phyloP scores from a whole-genome alignment of 2,329 filamentous ascomycete species.

The Trichoderma gracile region DNA sequence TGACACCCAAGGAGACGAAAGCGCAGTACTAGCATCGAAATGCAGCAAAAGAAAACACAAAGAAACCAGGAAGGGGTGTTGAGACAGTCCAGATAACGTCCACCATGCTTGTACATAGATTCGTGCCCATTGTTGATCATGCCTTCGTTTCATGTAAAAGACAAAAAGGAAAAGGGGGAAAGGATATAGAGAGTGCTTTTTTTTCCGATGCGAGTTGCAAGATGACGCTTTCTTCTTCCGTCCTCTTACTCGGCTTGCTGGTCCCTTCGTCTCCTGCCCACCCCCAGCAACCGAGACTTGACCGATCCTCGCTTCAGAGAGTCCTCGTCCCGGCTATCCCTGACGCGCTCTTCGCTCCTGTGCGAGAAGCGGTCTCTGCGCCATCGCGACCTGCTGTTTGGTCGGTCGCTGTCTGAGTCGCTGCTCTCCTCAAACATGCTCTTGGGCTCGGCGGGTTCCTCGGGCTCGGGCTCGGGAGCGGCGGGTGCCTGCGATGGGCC shows the following conservation, averaged over 20 bases:
- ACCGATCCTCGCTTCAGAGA: conserved; percentile 13
- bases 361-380: conserved; percentile 28
- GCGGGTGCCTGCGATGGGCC: neutral
- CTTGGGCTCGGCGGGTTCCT: conserved; percentile 23
- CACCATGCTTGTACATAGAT: conserved; percentile 23
- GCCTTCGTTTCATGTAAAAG: conserved; percentile 12
- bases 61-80: neutral
- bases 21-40: neutral
- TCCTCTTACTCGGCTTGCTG: conserved; percentile 38
- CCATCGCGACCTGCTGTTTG: conserved; percentile 25
- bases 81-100: conserved; percentile 15
- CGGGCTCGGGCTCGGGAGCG: neutral
- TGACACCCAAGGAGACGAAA: neutral
- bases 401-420: conserved; percentile 38
- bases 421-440: conserved; percentile 38
- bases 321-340: conserved; percentile 16
- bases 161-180: neutral
- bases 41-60: neutral
- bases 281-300: conserved; percentile 32
- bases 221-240: conserved; percentile 35
- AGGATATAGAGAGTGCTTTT: neutral
- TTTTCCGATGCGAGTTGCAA: neutral
- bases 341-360: conserved; percentile 31
- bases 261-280: conserved; percentile 36
- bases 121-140: conserved; percentile 22